Percentiles rank a stretch among this genome's conserved stretches.
These are phyloP conservation scores for Cucumis sativus DNA, from an alignment of 306 rosid genomes.

Conservation along the genomic window DNA sequence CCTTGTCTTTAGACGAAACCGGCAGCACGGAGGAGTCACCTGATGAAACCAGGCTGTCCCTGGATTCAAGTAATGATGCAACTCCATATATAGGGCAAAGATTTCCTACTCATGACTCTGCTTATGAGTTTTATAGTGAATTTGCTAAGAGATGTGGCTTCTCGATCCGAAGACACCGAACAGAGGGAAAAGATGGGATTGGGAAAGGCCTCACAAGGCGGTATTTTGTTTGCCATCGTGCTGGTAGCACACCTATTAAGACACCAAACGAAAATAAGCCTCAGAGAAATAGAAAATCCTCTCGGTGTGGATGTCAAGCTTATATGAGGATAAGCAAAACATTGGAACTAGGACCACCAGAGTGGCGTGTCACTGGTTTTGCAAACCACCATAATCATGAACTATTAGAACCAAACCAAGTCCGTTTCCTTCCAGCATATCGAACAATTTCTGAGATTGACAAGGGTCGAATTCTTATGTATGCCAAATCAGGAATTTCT, in stretches of 20 bases:
- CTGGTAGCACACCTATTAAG: constrained; percentile 85
- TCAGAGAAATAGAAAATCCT: constrained; percentile 83
- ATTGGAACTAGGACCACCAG: constrained; percentile 64
- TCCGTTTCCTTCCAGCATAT: constrained; percentile 96
- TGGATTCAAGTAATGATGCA: constrained; percentile 45
- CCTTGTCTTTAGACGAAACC: constrained; percentile 59
- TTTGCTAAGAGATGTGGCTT: constrained; percentile 80
- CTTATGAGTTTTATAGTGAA: constrained; percentile 76
- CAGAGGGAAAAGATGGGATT: constrained; percentile 92
- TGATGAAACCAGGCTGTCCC: constrained; percentile 52
- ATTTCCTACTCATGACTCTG: constrained; percentile 80
- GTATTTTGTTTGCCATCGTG: constrained; percentile 92
- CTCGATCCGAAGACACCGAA: constrained; percentile 86
- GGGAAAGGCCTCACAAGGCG: constrained; percentile 93
- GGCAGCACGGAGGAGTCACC: constrained; percentile 91
- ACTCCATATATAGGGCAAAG: constrained; percentile 82
- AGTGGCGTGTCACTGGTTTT: constrained; percentile 95
- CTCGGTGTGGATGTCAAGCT: constrained; percentile 92
- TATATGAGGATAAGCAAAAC: constrained; percentile 90
- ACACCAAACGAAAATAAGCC: constrained; percentile 61
- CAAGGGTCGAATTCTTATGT: constrained; percentile 79
- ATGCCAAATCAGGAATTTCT: constrained; percentile 90
- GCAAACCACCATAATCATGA: constrained; percentile 91
- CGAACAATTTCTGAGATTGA: constrained; percentile 80
- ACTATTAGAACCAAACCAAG: constrained; percentile 87